These are phyloP conservation scores for Podila horticola DNA, from an alignment of 192 early-diverging fungal species.

Conservation along the genomic window DNA sequence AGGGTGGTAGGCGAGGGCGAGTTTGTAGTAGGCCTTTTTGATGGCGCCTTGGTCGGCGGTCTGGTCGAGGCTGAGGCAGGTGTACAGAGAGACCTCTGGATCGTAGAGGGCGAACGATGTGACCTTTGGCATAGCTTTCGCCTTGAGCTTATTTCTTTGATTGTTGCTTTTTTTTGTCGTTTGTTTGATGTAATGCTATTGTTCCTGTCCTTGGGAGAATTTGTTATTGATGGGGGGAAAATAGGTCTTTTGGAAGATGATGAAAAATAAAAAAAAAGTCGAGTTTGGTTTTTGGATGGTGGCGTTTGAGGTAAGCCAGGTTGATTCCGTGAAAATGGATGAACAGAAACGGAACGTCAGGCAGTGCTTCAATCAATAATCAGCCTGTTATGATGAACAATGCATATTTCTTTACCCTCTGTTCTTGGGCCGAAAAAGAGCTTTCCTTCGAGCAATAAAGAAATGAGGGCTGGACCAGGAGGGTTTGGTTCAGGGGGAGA, in stretches of 20 bases:
- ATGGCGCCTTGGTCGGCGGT: constrained; percentile 80
- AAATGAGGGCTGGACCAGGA: too few species aligned
- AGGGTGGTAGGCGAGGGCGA: constrained; percentile 90
- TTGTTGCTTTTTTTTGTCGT: not conserved
- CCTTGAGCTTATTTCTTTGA: not conserved
- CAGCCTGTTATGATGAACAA: too few species aligned
- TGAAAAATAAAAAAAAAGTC: too few species aligned
- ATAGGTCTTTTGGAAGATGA: not conserved
- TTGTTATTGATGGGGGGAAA: not conserved
- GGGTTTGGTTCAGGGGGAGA: not conserved
- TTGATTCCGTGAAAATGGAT: too few species aligned
- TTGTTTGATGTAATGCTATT: not conserved
- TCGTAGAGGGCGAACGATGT: constrained; percentile 47
- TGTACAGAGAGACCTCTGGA: constrained; percentile 69
- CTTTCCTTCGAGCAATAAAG: too few species aligned
- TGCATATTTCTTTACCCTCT: too few species aligned
- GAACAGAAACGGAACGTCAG: too few species aligned
- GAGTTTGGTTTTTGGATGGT: too few species aligned
- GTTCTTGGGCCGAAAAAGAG: too few species aligned
- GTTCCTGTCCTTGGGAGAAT: not conserved
- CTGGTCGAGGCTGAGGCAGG: constrained; percentile 76
- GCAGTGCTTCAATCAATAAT: too few species aligned
- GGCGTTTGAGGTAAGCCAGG: too few species aligned
- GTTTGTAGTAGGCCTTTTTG: constrained; percentile 89
- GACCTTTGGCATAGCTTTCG: constrained; percentile 35